Percentiles rank a stretch among this genome's conserved stretches.
These are phyloP conservation scores for Cavenderia fasciculata DNA, from an alignment of 78 protist species.

Conservation along the genomic window DNA sequence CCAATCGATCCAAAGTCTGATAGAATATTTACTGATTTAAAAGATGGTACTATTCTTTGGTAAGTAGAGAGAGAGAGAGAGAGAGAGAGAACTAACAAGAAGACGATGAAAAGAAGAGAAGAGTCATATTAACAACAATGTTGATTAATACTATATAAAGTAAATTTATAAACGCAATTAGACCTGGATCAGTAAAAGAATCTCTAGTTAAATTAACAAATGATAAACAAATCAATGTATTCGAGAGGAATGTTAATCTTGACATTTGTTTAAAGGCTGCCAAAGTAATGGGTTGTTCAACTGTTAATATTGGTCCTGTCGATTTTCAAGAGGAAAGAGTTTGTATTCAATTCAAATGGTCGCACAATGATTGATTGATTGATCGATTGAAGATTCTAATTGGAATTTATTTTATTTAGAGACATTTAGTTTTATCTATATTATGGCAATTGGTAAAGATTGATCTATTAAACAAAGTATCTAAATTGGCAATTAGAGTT, in stretches of 20 bases:
- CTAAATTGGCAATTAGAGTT: constrained; percentile 45
- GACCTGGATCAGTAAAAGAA: constrained; percentile 57
- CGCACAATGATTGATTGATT: too few species aligned
- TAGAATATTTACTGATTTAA: constrained; percentile 41
- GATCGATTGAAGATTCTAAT: background rate
- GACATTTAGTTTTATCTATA: constrained; percentile 63
- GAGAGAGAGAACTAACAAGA: background rate
- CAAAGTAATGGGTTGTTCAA: constrained; percentile 36
- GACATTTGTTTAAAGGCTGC: constrained; percentile 57
- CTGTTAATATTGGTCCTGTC: constrained; percentile 59
- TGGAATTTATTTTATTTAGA: background rate
- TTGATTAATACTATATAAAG: too few species aligned
- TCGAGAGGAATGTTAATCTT: constrained; percentile 67
- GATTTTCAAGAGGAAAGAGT: constrained; percentile 71
- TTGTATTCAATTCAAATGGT: background rate
- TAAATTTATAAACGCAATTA: constrained; percentile 69
- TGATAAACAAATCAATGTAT: constrained; percentile 19
- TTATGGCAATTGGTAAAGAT: constrained; percentile 71
- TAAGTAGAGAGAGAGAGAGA: background rate
- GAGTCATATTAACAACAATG: too few species aligned
- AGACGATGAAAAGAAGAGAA: background rate
- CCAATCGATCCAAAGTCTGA: constrained; percentile 76
- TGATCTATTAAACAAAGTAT: constrained; percentile 62
- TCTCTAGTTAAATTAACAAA: background rate
- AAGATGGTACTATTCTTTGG: constrained; percentile 72